Evolutionary conservation across 2,329 filamentous ascomycete genomes (phyloP), one percentile per base, ranked within the genome.

Genomic region (Venturia pyrina): DNA sequence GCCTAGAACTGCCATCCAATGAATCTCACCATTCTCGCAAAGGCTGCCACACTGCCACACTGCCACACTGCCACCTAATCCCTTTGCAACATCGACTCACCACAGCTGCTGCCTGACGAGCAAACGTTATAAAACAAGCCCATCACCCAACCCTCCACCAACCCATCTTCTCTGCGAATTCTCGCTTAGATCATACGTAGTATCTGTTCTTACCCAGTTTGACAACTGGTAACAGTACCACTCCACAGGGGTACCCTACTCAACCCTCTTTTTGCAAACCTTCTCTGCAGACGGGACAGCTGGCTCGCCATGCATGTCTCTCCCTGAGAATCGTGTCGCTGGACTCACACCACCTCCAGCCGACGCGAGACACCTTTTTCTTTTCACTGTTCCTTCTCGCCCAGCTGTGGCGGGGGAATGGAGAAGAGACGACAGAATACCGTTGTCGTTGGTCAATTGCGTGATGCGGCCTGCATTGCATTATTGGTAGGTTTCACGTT

Each of bases 121-220:
- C 19, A 19, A 19, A n/a, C 24, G 28, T 5, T 37, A 59, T 59
- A 59, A 37, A 59, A 37, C 17, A 8, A 59, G 32, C 2, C 5
- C 11, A 11, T 37, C 7, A 32, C 53, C n/a, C 32, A 15, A 59
- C 53, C 53, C n/a, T 59, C 37, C 7, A 34, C 2, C 53, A 59
- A 40, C 5, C 19, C 53, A 59, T 34, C 53, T 37, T 59, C 53
- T 59, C 53, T 59, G 53, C 53, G 21, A 28, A 37, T 37, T n/a
- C 15, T 34, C 32, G 53, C 53, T 59, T 11, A 59, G 53, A 59
- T 59, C 53, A 59, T 8, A 59, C 21, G 53, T 59, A 59, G 53
- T 59, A 59, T n/a, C 53, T 59, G 53, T 59, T 59, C 53, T 59
- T 59, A 59, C 53, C 53, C 7, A 59, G 53, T 37, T 59, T 59